phyloP scores from a whole-genome alignment of 1,139 yeast genomes.

The Hansenula sp. region DNA sequence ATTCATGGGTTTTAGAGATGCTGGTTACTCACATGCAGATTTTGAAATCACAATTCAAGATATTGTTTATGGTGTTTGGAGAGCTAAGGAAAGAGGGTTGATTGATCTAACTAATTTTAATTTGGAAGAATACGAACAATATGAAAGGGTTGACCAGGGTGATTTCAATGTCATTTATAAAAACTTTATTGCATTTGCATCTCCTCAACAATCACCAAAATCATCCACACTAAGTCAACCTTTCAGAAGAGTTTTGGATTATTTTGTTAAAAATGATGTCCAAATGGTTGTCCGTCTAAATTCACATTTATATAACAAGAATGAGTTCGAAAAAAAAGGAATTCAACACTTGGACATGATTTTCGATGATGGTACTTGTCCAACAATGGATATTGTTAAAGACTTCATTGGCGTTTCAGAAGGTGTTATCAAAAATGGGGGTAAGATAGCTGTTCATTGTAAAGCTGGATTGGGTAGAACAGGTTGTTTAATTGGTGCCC shows the following conservation, averaged over 20 bases:
- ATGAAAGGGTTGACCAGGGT: slow-evolving; percentile 95
- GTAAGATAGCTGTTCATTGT: slow-evolving; percentile 96
- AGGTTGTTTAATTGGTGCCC: slow-evolving; percentile 97
- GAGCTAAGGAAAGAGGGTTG: slow-evolving; percentile 93
- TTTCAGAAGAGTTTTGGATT: slow-evolving; percentile 75
- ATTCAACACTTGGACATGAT: slow-evolving; percentile 92
- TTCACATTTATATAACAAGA: slow-evolving; percentile 82
- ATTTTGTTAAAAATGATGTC: slow-evolving; percentile 69
- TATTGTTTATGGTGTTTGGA: slow-evolving; percentile 93
- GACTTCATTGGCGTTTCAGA: slow-evolving; percentile 95
- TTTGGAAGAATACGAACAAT: slow-evolving; percentile 88
- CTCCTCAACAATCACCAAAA: slow-evolving; percentile 72
- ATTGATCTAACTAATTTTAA: slow-evolving; percentile 85
- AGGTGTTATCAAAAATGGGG: slow-evolving; percentile 75
- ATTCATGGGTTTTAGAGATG: slow-evolving; percentile 91
- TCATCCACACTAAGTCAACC: slow-evolving; percentile 53
- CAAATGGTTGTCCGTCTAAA: slow-evolving; percentile 88
- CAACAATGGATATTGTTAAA: slow-evolving; percentile 87
- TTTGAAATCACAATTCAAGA: slow-evolving; percentile 92
- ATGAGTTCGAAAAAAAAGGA: slow-evolving; percentile 77
- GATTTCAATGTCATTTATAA: slow-evolving; percentile 90
- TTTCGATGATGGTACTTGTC: slow-evolving; percentile 98
- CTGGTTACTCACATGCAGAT: slow-evolving; percentile 95
- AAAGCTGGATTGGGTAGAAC: slow-evolving; percentile 98
- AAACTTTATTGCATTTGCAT: slow-evolving; percentile 95